Base-by-base conservation (phyloP, 192 early-diverging fungal genomes). In the Backusella macrospora region DNA sequence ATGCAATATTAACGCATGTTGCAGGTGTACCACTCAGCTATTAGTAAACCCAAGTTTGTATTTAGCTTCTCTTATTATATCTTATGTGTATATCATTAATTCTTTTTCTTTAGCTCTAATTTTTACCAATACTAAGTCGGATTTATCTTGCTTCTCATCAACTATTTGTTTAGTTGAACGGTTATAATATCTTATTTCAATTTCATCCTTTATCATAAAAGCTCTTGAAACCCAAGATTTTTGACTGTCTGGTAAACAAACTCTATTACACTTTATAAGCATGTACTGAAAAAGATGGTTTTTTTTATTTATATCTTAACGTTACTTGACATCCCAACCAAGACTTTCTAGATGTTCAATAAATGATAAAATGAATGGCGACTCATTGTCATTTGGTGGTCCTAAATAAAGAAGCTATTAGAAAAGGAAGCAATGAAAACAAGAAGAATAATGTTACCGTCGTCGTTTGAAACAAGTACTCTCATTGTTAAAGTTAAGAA, bases 151-250 rank as follows among this genome's bases (percentile, higher is more conserved):
- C 38, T 74, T 72, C 16, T 69, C 21, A n/a, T 39, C 10, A 14
- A 40, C 44, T 26, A 79, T 59, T 52, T 65, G 38, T 15, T 71
- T 47, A 14, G 23, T 48, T n/a, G 70, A 14, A 5, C 76, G 76
- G 37, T 76, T 63, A 68, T 74, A 84, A 48, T 85, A 84, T 26
- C 66, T 78, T 10, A 76, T 38, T 4, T 71, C 13, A 7, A 84
- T 76, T n/a, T 70, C 46, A 34, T 77, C 82, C 21, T 78, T 74
- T 70, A 83, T 81, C 42, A 79, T 68, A 65, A 84, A 74, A 2
- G 77, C 80, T 64, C 85, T 84, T 16, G 75, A 69, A 45, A 84
- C 85, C 83, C 83, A 84, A 29, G 83, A 84, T 44, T 82, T 77
- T 69, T 84, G 83, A 16, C 70, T 71, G 47, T 84, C 65, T 15